Evolutionary conservation across 2,329 filamentous ascomycete genomes (phyloP).

Genomic region (Apiospora marii): DNA sequence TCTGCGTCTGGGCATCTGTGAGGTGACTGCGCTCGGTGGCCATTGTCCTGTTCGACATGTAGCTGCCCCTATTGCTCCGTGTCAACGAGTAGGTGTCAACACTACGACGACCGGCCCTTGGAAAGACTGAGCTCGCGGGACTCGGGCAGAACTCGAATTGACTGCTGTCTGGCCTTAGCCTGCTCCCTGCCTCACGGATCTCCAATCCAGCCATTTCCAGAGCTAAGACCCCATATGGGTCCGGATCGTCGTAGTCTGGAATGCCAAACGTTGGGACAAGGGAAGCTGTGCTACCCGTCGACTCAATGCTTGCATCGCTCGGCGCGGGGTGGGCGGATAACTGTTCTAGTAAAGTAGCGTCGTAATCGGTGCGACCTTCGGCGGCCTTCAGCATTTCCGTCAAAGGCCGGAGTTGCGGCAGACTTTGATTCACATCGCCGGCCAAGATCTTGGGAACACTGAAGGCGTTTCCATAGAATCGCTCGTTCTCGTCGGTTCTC

Average conservation of each 20-base stretch:
- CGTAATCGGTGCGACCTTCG: conserved; percentile 81
- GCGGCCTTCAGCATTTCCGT: conserved; percentile 88
- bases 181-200: conserved; percentile 87
- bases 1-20: conserved; percentile 74
- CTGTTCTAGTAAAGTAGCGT: conserved; percentile 70
- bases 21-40: conserved; percentile 69
- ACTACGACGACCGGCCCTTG: conserved; percentile 70
- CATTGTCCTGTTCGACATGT: conserved; percentile 72
- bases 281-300: conserved; percentile 45
- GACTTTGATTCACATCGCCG: conserved; percentile 61
- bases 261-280: conserved; percentile 73
- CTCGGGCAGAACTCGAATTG: conserved; percentile 84
- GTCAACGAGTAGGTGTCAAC: conserved; percentile 65
- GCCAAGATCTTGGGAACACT: conserved; percentile 65
- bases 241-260: conserved; percentile 81
- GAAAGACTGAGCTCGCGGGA: conserved; percentile 75
- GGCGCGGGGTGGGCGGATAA: conserved; percentile 74
- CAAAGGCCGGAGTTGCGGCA: conserved; percentile 65
- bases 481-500: conserved; percentile 66
- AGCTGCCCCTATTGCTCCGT: conserved; percentile 75
- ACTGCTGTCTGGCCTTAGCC: conserved; percentile 75
- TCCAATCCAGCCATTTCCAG: conserved; percentile 90
- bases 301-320: conserved; percentile 71
- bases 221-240: conserved; percentile 90
- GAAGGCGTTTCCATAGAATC: conserved; percentile 60